Base-by-base conservation (phyloP, 352 stramenopile species). In the Phytophthora melonis region DNA sequence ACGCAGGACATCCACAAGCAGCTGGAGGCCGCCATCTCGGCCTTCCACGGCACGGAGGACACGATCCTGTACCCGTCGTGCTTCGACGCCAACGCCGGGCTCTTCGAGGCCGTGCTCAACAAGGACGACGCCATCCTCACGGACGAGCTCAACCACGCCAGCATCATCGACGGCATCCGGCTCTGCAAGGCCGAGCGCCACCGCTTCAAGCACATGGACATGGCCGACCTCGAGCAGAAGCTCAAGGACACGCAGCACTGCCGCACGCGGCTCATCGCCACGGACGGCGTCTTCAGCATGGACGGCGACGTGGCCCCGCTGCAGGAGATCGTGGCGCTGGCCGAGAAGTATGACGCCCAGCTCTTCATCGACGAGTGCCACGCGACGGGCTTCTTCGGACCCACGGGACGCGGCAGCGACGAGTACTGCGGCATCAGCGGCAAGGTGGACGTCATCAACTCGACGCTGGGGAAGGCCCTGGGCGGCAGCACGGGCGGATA, bases 231-330 rank as follows among this genome's bases (percentile, higher is more conserved):
- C 8, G 94, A 98, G 74, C 70, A 70, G 25, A 97, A 97, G 67
- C 81, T 98, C 21, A 77, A 97, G 69, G 84, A 86, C 25, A 95
- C 94, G 32, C 89, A 98, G 81, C 91, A 98, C 81, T 94, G 82
- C 73, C 93, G 93, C 65, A 93, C 90, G 63, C 91, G 92, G 2
- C 79, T 98, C 25, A 97, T 98, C 63, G 93, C 93, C 10, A 98
- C 95, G 0, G 95, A 98, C 69, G 95, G 95, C 39, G 95, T 98
- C n/a, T 98, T 98, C 74, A 96, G 81, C 58, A 98, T 98, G 95
- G 95, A 98, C 72, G 95, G 95, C 7, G 94, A 98, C 65, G 93
- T 98, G 34, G 95, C 95, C 34, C 92, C 90, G 34, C 79, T 98
- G 39, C 66, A 93, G 64, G 88, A 96, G 36, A 98, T 98, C 63